These are phyloP conservation scores for Phytophthora pini DNA, from an alignment of 352 stramenopile genomes.

Conservation along the genomic window DNA sequence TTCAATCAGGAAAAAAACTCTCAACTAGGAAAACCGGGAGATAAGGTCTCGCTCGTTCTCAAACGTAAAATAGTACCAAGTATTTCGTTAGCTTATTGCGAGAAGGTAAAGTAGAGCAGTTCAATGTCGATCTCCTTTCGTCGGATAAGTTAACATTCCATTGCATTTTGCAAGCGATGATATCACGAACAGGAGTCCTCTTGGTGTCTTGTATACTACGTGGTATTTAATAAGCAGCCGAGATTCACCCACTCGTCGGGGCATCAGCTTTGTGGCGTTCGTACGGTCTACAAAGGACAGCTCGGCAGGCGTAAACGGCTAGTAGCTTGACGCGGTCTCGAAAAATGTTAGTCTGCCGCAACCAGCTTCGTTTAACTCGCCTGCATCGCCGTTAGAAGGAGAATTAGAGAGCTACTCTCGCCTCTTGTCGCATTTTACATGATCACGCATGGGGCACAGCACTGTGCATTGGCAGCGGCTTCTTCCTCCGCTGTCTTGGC, in stretches of 20 bases:
- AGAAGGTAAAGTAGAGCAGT: neutral
- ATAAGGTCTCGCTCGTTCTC: no score
- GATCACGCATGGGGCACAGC: constrained; percentile 67
- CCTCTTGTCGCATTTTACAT: constrained; percentile 57
- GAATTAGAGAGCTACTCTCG: constrained; percentile 15
- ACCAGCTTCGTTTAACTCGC: neutral
- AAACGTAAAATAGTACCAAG: neutral
- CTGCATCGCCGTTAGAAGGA: constrained; percentile 17
- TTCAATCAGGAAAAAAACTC: no score
- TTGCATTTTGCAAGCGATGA: no score
- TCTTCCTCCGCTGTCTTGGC: constrained; percentile 43
- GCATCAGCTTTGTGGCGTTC: constrained; percentile 16
- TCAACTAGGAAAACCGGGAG: no score
- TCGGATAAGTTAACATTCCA: no score
- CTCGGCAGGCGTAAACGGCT: constrained; percentile 5
- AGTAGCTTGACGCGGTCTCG: neutral
- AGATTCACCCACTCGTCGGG: neutral
- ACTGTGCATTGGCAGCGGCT: constrained; percentile 47
- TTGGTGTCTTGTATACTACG: no score
- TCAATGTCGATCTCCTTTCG: no score
- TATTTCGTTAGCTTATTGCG: neutral
- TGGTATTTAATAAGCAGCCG: constrained; percentile 26
- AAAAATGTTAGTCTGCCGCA: neutral
- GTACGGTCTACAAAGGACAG: constrained; percentile 35
- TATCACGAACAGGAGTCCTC: no score